These are phyloP conservation scores for Paracorniculantispora psalliotae DNA, from an alignment of 2,329 filamentous ascomycete genomes.

Conservation along the genomic window DNA sequence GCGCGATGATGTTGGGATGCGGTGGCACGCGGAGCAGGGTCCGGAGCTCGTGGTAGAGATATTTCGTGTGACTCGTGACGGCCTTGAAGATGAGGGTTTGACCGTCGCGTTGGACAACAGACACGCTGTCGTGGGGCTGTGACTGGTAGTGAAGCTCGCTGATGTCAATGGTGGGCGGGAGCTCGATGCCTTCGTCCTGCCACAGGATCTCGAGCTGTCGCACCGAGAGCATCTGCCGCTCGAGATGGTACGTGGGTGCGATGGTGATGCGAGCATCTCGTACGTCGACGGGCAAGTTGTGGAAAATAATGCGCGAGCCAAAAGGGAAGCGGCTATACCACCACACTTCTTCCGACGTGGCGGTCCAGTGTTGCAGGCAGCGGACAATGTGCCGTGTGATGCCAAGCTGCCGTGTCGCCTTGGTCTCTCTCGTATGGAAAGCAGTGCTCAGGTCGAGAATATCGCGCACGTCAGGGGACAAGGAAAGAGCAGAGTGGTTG, in stretches of 20 bases:
- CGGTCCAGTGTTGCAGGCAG: slow-evolving; percentile 49
- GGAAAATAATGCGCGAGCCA: slow-evolving; percentile 52
- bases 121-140: slow-evolving; percentile 57
- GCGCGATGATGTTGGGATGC: slow-evolving; percentile 48
- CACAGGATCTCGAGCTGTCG: slow-evolving; percentile 39
- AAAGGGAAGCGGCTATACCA: slow-evolving; percentile 48
- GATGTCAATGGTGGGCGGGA: slow-evolving; percentile 47
- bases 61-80: slow-evolving; percentile 52
- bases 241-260: slow-evolving; percentile 47
- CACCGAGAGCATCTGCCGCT: slow-evolving; percentile 45
- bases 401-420: slow-evolving; percentile 43
- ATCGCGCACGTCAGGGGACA: slow-evolving; percentile 34
- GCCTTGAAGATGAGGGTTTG: slow-evolving; percentile 52
- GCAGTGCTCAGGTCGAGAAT: slow-evolving; percentile 38
- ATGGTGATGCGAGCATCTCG: slow-evolving; percentile 41
- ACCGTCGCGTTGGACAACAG: slow-evolving; percentile 42
- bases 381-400: slow-evolving; percentile 51
- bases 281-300: slow-evolving; percentile 44
- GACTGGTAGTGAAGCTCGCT: slow-evolving; percentile 43
- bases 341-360: slow-evolving; percentile 23
- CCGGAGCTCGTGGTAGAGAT: slow-evolving; percentile 57
- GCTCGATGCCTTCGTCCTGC: slow-evolving; percentile 29
- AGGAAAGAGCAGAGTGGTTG: slow-evolving; percentile 36
- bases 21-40: slow-evolving; percentile 47
- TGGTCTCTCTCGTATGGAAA: slow-evolving; percentile 51